A percentile compares a stretch with the other conserved stretches of the same genome.
phyloP scores from a whole-genome alignment of 2,329 filamentous ascomycete species.

The Fusarium anthophilum region DNA sequence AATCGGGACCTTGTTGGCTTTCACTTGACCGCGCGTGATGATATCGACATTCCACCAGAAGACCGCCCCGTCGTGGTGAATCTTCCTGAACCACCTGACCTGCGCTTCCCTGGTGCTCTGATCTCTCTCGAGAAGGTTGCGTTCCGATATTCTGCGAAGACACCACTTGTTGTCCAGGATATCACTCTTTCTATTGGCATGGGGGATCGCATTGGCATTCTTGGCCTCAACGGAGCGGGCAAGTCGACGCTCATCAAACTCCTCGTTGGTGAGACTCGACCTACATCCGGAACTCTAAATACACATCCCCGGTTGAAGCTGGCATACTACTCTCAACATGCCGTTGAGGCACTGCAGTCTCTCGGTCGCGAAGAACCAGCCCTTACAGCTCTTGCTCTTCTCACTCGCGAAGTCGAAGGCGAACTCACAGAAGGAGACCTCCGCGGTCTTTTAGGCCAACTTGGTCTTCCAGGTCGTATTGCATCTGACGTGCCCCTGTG shows the following conservation, averaged over 20 bases:
- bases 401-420: constrained; percentile 64
- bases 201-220: constrained; percentile 78
- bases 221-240: constrained; percentile 83
- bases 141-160: constrained; percentile 67
- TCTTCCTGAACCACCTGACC: constrained; percentile 71
- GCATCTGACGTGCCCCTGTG: constrained; percentile 77
- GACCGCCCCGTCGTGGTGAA: constrained; percentile 66
- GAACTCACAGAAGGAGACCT: constrained; percentile 72
- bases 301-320: constrained; percentile 75
- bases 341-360: constrained; percentile 73
- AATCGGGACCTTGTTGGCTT: constrained; percentile 77
- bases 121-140: constrained; percentile 75
- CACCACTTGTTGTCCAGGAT: constrained; percentile 63
- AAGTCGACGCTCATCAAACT: constrained; percentile 83
- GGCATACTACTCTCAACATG: constrained; percentile 84
- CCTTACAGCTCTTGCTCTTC: constrained; percentile 72
- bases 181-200: constrained; percentile 75
- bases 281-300: constrained; percentile 69
- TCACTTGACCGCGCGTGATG: constrained; percentile 66
- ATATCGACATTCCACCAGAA: constrained; percentile 75
- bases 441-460: constrained; percentile 70
- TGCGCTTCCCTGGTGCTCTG: constrained; percentile 79
- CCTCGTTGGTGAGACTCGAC: constrained; percentile 68
- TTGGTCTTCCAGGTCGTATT: constrained; percentile 75
- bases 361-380: constrained; percentile 58